Base-by-base conservation (phyloP, 805 yeast genomes). In the Maudiozyma pseudohumilis region DNA sequence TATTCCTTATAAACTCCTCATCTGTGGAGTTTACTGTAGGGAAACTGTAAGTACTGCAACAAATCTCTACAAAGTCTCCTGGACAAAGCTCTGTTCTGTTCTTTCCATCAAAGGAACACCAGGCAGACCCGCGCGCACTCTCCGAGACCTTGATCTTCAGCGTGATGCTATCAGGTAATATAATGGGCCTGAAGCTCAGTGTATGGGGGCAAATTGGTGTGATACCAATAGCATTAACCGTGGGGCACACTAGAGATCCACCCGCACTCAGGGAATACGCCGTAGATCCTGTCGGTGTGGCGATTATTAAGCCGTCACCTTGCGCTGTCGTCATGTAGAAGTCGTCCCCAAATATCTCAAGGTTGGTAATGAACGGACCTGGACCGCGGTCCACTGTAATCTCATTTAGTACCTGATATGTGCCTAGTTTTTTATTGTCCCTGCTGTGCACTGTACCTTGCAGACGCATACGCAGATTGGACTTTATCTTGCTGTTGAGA, bases 131-230 rank as follows among this genome's bases (percentile, higher is more conserved):
- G 36, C 98, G 65, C 30, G 95, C 80, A 40, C 70, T 72, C 38
- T 76, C 63, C 0, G 97, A 95, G 3, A 87, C 94, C 50, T 80
- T 81, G 5, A 89, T 81, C 49, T 75, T 80, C 41, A 89, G 63
- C 19, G 72, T 68, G 88, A 88, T 85, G n/a, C 92, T 82, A 58
- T 89, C 97, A 0, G 97, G 97, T 21, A 89, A 66, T 40, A 89
- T 68, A 38, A 89, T 81, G 3, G 97, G 97, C 47, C 97, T 69
- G 64, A 89, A 89, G 6, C 95, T 83, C 32, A 89, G 68, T 0
- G 96, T 86, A 55, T 89, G 97, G 1, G 97, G 96, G 56, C 97
- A 89, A 41, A 89, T 87, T 0, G 97, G 97, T 0, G 97, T 87
- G 6, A 89, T 87, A 39, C 87, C 77, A 22, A 88, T 83, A 8